Conservation (phyloP, 2,329 filamentous ascomycete species). For the Graphilbum sp. region DNA sequence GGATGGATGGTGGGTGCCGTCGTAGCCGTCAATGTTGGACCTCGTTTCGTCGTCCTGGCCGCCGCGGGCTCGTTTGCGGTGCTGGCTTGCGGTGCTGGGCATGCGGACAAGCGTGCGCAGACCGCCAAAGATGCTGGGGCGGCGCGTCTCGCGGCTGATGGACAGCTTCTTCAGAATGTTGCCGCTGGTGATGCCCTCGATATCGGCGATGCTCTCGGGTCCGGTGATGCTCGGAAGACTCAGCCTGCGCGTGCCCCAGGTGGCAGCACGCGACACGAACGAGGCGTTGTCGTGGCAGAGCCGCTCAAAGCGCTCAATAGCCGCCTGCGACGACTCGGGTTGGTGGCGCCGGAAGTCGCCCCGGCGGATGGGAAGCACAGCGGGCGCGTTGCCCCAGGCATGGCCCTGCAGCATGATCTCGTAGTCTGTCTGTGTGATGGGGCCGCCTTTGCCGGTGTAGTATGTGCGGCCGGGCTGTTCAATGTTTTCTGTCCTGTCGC, state of each 20-base stretch:
- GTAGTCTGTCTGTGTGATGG: slow-evolving; percentile 28
- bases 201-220: slow-evolving; percentile 38
- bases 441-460: slow-evolving; percentile 22
- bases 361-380: slow-evolving; percentile 26
- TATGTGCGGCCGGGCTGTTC: slow-evolving; percentile 33
- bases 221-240: slow-evolving; percentile 45
- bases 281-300: slow-evolving; percentile 40
- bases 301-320: slow-evolving; percentile 34
- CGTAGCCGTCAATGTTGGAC: slow-evolving; percentile 12
- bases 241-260: slow-evolving; percentile 51
- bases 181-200: slow-evolving; percentile 42
- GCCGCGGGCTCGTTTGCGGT: slow-evolving; percentile 31
- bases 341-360: slow-evolving; percentile 19
- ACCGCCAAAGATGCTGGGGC: slow-evolving; percentile 37
- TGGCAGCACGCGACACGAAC: slow-evolving; percentile 45
- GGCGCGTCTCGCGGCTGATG: slow-evolving; percentile 30
- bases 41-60: slow-evolving; percentile 19
- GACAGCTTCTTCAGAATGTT: slow-evolving; percentile 47
- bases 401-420: slow-evolving; percentile 31
- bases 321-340: slow-evolving; percentile 33
- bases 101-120: slow-evolving; percentile 33
- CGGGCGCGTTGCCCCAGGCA: slow-evolving; percentile 33
- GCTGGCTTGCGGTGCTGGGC: slow-evolving; percentile 24
- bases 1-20: slow-evolving; percentile 10
- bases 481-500: slow-evolving; percentile 32